Base-by-base conservation (phyloP, 495 filamentous ascomycete genomes). In the Tuber umbilicatum region DNA sequence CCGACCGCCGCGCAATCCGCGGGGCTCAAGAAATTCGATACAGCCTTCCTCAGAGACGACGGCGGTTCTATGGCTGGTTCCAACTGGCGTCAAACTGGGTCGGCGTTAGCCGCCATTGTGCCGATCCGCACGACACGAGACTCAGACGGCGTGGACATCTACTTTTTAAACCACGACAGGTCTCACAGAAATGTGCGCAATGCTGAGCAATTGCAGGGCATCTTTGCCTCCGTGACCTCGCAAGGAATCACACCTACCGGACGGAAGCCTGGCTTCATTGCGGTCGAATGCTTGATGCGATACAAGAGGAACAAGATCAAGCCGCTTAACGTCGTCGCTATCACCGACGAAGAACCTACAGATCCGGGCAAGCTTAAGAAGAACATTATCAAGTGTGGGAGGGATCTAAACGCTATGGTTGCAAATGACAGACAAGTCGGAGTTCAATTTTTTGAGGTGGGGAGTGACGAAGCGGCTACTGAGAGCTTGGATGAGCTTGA, bases 391-490 rank as follows among this genome's bases (percentile, higher is more conserved):
- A 81, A 83, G 5, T 86, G 87, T 0, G 95, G 93, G 0, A 86
- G 86, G 84, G 88, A 88, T 76, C 86, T 99, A 35, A 94, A 97
- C 83, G 84, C 81, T 21, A 82, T 90, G 3, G 84, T 88, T 12
- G 94, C 94, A 0, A 88, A 89, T 27, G 88, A 92, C 12, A 91
- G 93, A 87, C 95, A 99, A 84, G 86, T 97, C 38, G 95, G 96
- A 35, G 89, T 99, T 73, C 95, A 99, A 83, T 97, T 99, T 85
- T 97, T 99, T 85, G 96, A 99, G 85, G 91, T 98, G 68, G 95
- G 96, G 71, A 87, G 87, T 40, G 94, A 97, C 79, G 77, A 83
- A 12, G 84, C 77, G 0, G 95, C 94, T 0, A 85, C 85, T 16
- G 81, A 85, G 80, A 89, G 90, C 76, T 84, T 97, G 70, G 82